Evolutionary conservation across 495 filamentous ascomycete species (phyloP).

Genomic region (Talaromyces stipitatus): DNA sequence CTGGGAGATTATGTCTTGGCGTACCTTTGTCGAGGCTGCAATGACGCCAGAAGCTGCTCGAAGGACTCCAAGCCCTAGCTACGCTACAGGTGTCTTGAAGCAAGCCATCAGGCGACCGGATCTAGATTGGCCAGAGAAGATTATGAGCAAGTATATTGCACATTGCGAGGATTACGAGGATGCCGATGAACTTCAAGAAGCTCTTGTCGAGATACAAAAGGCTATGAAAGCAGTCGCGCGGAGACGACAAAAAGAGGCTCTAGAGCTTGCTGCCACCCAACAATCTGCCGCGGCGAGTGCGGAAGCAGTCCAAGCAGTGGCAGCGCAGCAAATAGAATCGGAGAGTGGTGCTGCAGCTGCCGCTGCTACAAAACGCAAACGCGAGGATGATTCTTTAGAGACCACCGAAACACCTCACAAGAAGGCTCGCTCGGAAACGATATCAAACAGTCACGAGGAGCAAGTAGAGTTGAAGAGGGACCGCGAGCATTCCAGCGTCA

Average conservation of each 20-base stretch:
- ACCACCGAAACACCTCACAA: constrained; percentile 43
- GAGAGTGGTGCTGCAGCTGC: constrained; percentile 15
- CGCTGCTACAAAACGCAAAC: constrained; percentile 55
- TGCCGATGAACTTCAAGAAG: constrained; percentile 60
- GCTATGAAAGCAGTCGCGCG: constrained; percentile 53
- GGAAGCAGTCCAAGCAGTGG: constrained; percentile 13
- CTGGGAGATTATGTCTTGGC: constrained; percentile 78
- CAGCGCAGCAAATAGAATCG: constrained; percentile 22
- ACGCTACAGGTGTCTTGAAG: constrained; percentile 65
- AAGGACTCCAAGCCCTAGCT: constrained; percentile 46
- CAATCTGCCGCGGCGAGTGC: constrained; percentile 9
- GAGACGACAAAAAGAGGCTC: constrained; percentile 59
- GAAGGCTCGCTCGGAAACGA: constrained; percentile 46
- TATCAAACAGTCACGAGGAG: constrained; percentile 21
- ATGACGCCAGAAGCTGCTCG: constrained; percentile 37
- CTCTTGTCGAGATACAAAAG: constrained; percentile 60
- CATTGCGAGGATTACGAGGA: constrained; percentile 86
- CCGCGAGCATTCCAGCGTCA: constrained; percentile 79
- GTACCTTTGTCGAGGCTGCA: constrained; percentile 45
- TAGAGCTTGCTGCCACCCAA: constrained; percentile 42
- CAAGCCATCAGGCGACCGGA: constrained; percentile 59
- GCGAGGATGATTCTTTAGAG: constrained; percentile 46
- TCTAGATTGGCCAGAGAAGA: constrained; percentile 88
- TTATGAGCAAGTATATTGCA: constrained; percentile 71
- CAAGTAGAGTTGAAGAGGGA: constrained; percentile 58